Evolutionary conservation across 495 filamentous ascomycete species (phyloP).

Genomic region (Neurospora sp.): DNA sequence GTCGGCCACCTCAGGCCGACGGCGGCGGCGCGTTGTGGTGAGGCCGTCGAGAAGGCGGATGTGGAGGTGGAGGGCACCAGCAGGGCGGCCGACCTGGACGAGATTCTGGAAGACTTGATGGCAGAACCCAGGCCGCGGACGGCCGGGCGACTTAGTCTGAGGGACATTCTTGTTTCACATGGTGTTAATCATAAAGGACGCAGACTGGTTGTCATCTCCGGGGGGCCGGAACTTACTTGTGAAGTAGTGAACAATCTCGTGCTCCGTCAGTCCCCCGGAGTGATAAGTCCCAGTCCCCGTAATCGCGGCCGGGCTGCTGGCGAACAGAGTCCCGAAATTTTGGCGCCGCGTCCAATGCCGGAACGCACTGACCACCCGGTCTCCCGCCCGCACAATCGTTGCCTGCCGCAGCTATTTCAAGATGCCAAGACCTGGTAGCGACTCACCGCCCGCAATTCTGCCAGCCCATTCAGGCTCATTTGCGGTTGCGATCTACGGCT

Average conservation of each 20-base stretch:
- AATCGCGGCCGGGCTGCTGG: not conserved
- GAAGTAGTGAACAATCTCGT: not conserved
- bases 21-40: constrained; percentile 28
- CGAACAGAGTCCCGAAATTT: constrained; percentile 16
- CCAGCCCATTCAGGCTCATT: constrained; percentile 1
- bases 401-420: not conserved
- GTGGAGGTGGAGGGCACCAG: constrained; percentile 10
- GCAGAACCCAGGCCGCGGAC: constrained; percentile 16
- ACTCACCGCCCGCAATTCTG: constrained; percentile 18
- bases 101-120: constrained; percentile 10
- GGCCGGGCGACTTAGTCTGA: constrained; percentile 23
- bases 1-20: too few species aligned
- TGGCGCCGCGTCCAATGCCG: constrained; percentile 9
- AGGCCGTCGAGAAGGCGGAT: constrained; percentile 1
- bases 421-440: not conserved
- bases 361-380: not conserved
- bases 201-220: not conserved
- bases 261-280: not conserved
- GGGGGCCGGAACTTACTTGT: not conserved
- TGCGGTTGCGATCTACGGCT: not conserved
- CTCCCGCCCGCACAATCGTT: not conserved
- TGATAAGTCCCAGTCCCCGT: not conserved
- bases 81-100: constrained; percentile 9
- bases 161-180: constrained; percentile 13
- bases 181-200: not conserved